A percentile compares a stretch with the other conserved stretches of the same genome.
Conservation (phyloP, 768 basidiomycete genomes). For the Solioccasus polychromus region DNA sequence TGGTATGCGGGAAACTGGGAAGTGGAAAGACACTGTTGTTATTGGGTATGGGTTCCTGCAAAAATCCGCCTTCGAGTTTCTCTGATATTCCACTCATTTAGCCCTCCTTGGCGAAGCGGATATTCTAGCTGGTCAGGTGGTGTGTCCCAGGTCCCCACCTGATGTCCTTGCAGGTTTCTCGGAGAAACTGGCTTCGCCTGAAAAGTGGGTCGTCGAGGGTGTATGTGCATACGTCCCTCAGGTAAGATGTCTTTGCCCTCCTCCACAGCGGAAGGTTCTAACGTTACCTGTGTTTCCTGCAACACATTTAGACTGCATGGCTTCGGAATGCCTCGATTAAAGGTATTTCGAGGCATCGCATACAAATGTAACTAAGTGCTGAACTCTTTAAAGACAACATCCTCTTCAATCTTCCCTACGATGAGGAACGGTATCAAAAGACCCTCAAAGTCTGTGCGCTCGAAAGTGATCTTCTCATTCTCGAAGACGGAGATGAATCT, state of each 20-base stretch:
- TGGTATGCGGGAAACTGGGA: constrained; percentile 88
- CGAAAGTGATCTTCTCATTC: constrained; percentile 69
- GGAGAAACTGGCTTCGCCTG: constrained; percentile 38
- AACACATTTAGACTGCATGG: constrained; percentile 65
- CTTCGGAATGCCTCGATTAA: constrained; percentile 62
- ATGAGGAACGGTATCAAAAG: constrained; percentile 68
- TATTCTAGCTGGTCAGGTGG: constrained; percentile 71
- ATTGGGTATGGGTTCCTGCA: constrained; percentile 40
- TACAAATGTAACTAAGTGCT: constrained; percentile 37
- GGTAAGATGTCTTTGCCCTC: constrained; percentile 35
- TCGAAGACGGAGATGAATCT: constrained; percentile 85
- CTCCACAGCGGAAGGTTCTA: constrained; percentile 3
- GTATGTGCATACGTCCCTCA: constrained; percentile 88
- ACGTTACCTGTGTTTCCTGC: constrained; percentile 16
- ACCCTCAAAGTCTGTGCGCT: constrained; percentile 79
- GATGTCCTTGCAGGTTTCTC: constrained; percentile 67
- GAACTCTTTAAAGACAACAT: constrained; percentile 53
- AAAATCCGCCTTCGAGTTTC: not conserved
- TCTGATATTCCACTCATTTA: constrained; percentile 23
- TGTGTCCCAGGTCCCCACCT: constrained; percentile 83
- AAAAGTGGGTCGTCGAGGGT: constrained; percentile 75
- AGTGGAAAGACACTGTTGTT: constrained; percentile 86
- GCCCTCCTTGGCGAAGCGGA: constrained; percentile 64
- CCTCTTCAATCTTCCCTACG: constrained; percentile 73
- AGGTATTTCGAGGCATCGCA: constrained; percentile 11